Evolutionary conservation across 768 basidiomycete species (phyloP).

Genomic region (Xanthoconium stramineum): DNA sequence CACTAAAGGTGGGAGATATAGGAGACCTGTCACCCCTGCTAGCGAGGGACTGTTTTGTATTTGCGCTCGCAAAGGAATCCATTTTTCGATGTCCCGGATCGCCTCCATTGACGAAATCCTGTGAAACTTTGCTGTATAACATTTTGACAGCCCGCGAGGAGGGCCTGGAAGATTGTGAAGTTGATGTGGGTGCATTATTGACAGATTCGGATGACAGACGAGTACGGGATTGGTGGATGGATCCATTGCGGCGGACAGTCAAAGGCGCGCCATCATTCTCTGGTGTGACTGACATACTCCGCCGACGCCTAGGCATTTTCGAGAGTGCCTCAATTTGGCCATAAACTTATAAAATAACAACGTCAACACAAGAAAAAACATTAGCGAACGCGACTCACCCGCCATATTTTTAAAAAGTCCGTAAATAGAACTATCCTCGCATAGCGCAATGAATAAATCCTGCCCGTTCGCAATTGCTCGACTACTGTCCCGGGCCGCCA

Average conservation of each 20-base stretch:
- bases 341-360: slow-evolving; percentile 50
- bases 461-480: slow-evolving; percentile 69
- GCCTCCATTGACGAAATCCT: slow-evolving; percentile 39
- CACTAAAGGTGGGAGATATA: slow-evolving; percentile 34
- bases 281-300: slow-evolving; percentile 68
- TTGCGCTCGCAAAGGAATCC: slow-evolving; percentile 52
- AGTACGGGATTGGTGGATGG: slow-evolving; percentile 23
- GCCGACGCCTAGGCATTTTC: slow-evolving; percentile 52
- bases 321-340: slow-evolving; percentile 72
- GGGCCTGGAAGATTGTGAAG: slow-evolving; percentile 39
- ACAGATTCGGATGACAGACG: slow-evolving; percentile 42
- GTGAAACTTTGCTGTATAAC: slow-evolving; percentile 43
- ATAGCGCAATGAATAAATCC: slow-evolving; percentile 84
- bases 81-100: slow-evolving; percentile 54
- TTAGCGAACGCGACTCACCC: slow-evolving; percentile 47
- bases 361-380: slow-evolving; percentile 14
- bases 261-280: slow-evolving; percentile 48
- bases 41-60: slow-evolving; percentile 37
- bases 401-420: slow-evolving; percentile 82
- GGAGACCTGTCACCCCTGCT: slow-evolving; percentile 34
- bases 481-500: slow-evolving; percentile 83
- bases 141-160: slow-evolving; percentile 62
- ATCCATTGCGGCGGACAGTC: slow-evolving; percentile 33
- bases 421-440: slow-evolving; percentile 88
- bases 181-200: slow-evolving; percentile 19